Evolutionary conservation across 306 rosid species (phyloP), one percentile per base, ranked within the genome.

Genomic region (Datisca glomerata): DNA sequence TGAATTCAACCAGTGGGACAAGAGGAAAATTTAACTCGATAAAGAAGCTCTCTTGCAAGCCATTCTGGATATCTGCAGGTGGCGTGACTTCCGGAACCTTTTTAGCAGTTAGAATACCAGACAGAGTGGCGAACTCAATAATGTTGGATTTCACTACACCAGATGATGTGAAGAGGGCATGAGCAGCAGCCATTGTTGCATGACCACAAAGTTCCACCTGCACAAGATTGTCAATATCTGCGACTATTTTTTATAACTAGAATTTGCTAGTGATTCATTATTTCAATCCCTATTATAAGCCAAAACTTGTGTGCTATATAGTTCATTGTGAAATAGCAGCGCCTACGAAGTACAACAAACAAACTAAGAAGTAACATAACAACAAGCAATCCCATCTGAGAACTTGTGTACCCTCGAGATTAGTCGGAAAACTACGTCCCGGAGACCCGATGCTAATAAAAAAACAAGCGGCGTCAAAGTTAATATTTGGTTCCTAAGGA

Each of bases 181-280:
- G 75, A 4, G 94, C 63, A 40, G 93, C 75, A 0, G 96, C 96
- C 49, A 79, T 19, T 58, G 96, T 87, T 33, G 82, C 94, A 62
- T 79, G 93, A 24, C 93, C 96, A 51, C 97, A 87, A 46, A 87
- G 80, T 16, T 71, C 14, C 64, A 85, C 83, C 93, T 80, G 75
- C 40, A 49, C 20, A 52, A 64, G 35, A 5, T 42, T 46, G 12
- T 32, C 18, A 25, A 29, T 33, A 13, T 14, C 21, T 19, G 25
- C 7, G 17, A 12, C 3, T 23, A 38, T 2, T 16, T 12, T 23
- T 50, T 14, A 17, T 14, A 31, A 7, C 24, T 11, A 47, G 4
- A 18, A 46, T 14, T 0, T n/a, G n/a, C n/a, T n/a, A n/a, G n/a
- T n/a, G n/a, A n/a, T n/a, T n/a, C n/a, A n/a, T n/a, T n/a, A n/a